Base-by-base conservation (phyloP, 179 eudicot genomes). In the Beta lomatogona region DNA sequence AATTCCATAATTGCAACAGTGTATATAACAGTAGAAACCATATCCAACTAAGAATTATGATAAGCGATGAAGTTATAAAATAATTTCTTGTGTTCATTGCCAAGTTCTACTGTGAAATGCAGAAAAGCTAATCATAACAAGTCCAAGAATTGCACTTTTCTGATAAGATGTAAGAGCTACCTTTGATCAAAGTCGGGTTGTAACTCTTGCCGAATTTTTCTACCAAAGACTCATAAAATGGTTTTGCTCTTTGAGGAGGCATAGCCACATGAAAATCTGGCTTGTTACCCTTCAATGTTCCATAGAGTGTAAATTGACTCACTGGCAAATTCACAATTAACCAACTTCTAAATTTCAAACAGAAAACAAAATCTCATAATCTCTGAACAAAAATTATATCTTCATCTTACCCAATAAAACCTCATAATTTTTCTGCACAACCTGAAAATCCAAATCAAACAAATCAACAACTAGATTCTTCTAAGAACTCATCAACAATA, bases 241-340 rank as follows among this genome's bases (percentile, higher is more conserved):
- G 88, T 79, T 89, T 96, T 50, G 98, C 98, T 83, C 76, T 86
- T 60, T 87, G 92, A 16, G 99, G 98, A 36, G 98, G 86, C 99
- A 94, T 96, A 58, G 99, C 98, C 81, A 96, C 97, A 83, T 96
- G 99, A 88, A 94, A 96, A 91, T 96, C 99, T 12, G 98, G 99
- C 86, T 96, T 96, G 89, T 96, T 96, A 75, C 99, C 99, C 95
- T 96, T 96, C 87, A 96, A 86, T 75, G 90, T 85, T 81, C 99
- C 99, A 87, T 90, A 96, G 48, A 96, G 86, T 61, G 99, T 96
- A 83, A 96, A 96, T 84, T 96, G 99, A 86, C 99, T 96, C 79
- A 96, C 99, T 94, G 93, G 82, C 88, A 82, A 52, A 50, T 66
- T 13, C 13, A 72, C 31, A 61, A 10, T 45, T 70, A 73, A 4